phyloP scores from a whole-genome alignment of 805 yeast genomes.

The Candida boleticola region DNA sequence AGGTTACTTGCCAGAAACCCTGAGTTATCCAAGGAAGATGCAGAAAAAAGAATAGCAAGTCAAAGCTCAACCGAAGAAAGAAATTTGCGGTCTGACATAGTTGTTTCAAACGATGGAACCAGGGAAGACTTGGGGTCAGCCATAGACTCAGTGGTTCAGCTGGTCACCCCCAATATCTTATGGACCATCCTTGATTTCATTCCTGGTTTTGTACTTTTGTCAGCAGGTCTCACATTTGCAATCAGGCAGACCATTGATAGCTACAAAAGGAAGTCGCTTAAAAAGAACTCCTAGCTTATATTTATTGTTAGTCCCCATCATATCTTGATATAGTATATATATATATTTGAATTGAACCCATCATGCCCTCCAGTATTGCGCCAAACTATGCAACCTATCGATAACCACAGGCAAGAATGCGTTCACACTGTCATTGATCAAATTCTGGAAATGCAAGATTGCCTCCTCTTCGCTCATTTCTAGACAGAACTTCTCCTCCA shows the following conservation, averaged over 20 bases:
- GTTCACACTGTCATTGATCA: conserved; percentile 90
- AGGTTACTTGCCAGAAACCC: conserved; percentile 69
- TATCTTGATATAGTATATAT: no score
- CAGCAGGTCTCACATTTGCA: conserved; percentile 21
- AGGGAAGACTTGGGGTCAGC: conserved; percentile 20
- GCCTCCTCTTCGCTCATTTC: conserved; percentile 97
- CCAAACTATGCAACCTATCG: conserved; percentile 90
- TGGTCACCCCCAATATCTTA: conserved; percentile 23
- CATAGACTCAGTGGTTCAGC: conserved; percentile 21
- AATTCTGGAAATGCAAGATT: conserved; percentile 86
- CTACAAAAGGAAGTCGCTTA: conserved; percentile 13
- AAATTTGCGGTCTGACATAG: conserved; percentile 57
- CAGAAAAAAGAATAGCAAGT: conserved; percentile 64
- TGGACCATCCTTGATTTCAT: conserved; percentile 21
- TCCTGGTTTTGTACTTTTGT: conserved; percentile 25
- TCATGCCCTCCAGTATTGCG: conserved; percentile 95
- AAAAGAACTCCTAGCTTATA: not conserved
- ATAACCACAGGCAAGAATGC: conserved; percentile 94
- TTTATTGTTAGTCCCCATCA: no score
- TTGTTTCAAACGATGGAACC: conserved; percentile 57
- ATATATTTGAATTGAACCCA: no score
- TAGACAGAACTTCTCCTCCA: conserved; percentile 88
- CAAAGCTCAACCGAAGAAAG: conserved; percentile 72
- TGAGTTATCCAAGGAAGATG: conserved; percentile 63
- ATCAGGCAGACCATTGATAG: conserved; percentile 17